A percentile compares a stretch with the other conserved stretches of the same genome.
phyloP scores from a whole-genome alignment of 257 asterid species.

The Leonotis leonurus region DNA sequence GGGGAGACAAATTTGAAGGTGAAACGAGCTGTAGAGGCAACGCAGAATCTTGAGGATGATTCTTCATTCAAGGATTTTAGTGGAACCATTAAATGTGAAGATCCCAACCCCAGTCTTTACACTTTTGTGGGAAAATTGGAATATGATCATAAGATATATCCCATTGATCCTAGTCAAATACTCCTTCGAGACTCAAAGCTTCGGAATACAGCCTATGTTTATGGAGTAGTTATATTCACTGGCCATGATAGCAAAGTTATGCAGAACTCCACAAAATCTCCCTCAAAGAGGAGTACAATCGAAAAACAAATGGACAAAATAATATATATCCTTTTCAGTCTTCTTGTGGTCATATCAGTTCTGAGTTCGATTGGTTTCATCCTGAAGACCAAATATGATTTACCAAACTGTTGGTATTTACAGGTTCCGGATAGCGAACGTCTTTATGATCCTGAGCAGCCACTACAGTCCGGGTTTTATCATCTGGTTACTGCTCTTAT shows the following conservation, averaged over 20 bases:
- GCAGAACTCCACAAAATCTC: conserved; percentile 90
- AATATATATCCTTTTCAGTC: conserved; percentile 73
- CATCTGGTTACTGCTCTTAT: conserved; percentile 91
- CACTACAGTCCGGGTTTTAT: conserved; percentile 56
- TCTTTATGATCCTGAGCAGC: conserved; percentile 51
- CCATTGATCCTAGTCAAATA: conserved; percentile 86
- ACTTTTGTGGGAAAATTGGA: conserved; percentile 83
- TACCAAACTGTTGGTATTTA: conserved; percentile 90
- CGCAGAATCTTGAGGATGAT: conserved; percentile 57
- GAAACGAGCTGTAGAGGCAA: conserved; percentile 68
- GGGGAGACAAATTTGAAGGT: conserved; percentile 97
- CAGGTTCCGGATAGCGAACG: conserved; percentile 47
- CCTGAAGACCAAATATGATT: conserved; percentile 52
- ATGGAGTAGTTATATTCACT: conserved; percentile 82
- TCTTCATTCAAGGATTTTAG: conserved; percentile 59
- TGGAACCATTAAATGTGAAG: conserved; percentile 75
- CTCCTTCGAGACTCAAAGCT: conserved; percentile 96
- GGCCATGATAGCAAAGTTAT: conserved; percentile 93
- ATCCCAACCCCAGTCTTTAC: conserved; percentile 88
- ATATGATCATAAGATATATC: conserved; percentile 49
- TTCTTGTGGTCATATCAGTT: conserved; percentile 64
- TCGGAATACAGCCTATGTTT: conserved; percentile 69
- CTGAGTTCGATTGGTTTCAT: conserved; percentile 76
- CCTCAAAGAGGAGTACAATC: conserved; percentile 82
- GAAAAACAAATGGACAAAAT: conserved; percentile 94